Conservation (phyloP, 2,329 filamentous ascomycete genomes). For the Ophiocordyceps robertsii region DNA sequence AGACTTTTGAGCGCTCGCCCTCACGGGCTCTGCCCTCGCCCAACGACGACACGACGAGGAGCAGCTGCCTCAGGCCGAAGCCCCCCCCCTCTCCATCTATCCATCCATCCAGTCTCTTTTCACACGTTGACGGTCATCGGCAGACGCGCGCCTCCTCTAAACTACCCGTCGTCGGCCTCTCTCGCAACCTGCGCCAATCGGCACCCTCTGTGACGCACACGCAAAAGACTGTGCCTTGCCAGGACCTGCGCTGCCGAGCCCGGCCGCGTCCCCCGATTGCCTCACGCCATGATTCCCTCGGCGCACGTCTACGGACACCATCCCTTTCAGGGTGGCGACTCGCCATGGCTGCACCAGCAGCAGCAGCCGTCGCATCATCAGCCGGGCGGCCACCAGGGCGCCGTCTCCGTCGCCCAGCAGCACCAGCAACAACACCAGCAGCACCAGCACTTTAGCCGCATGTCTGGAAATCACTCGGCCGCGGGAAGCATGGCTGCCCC, state of each 20-base stretch:
- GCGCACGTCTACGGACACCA: constrained; percentile 55
- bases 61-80: no score
- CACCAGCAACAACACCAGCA: constrained; percentile 30
- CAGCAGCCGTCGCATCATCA: constrained; percentile 47
- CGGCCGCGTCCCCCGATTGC: neutral
- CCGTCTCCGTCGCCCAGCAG: constrained; percentile 35
- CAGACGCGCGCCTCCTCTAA: no score
- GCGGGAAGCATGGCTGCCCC: constrained; percentile 25
- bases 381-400: constrained; percentile 44
- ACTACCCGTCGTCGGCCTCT: no score
- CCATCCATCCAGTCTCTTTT: no score
- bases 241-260: no score
- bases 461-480: constrained; percentile 52
- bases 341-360: constrained; percentile 56
- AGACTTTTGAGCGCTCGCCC: neutral
- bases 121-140: no score
- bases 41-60: neutral
- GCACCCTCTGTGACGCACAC: no score
- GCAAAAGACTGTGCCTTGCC: no score
- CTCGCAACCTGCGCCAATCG: no score
- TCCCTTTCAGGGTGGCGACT: constrained; percentile 49
- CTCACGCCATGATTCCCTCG: constrained; percentile 44
- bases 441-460: constrained; percentile 58
- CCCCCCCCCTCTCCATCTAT: no score
- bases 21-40: neutral